These are phyloP conservation scores for Aeminium ludgeri DNA, from an alignment of 495 filamentous ascomycete genomes.

Conservation along the genomic window DNA sequence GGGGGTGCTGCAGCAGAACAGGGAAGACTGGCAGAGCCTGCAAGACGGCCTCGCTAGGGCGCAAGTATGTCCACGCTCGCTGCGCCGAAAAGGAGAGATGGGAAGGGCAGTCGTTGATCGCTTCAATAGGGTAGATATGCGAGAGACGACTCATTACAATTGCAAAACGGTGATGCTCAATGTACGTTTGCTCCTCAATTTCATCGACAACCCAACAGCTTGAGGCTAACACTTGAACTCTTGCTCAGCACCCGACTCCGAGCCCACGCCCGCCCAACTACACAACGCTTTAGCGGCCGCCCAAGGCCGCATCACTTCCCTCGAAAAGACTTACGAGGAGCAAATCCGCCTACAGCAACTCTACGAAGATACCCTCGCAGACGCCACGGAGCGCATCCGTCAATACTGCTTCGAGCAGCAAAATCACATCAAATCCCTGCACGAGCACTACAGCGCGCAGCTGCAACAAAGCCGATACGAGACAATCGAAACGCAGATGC, in stretches of 20 bases:
- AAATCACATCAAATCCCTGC: constrained; percentile 37
- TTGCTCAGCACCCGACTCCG: not conserved
- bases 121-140: constrained; percentile 1
- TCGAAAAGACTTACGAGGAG: constrained; percentile 34
- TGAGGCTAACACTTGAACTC: not conserved
- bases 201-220: not conserved
- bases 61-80: not conserved
- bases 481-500: constrained; percentile 40
- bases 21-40: constrained; percentile 10
- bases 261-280: constrained; percentile 4
- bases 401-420: constrained; percentile 46
- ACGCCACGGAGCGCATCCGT: constrained; percentile 44
- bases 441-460: constrained; percentile 42
- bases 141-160: not conserved
- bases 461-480: constrained; percentile 40
- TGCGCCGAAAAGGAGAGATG: too few species aligned
- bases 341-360: constrained; percentile 39
- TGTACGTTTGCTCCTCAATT: not conserved
- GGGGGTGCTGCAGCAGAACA: constrained; percentile 14
- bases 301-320: constrained; percentile 24
- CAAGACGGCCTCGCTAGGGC: constrained; percentile 9
- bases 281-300: constrained; percentile 36
- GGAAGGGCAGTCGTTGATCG: not conserved
- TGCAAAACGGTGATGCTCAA: constrained; percentile 2
- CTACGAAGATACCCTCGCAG: constrained; percentile 38